These are phyloP conservation scores for Auriscalpium microsporum DNA, from an alignment of 768 basidiomycete genomes.

Conservation along the genomic window DNA sequence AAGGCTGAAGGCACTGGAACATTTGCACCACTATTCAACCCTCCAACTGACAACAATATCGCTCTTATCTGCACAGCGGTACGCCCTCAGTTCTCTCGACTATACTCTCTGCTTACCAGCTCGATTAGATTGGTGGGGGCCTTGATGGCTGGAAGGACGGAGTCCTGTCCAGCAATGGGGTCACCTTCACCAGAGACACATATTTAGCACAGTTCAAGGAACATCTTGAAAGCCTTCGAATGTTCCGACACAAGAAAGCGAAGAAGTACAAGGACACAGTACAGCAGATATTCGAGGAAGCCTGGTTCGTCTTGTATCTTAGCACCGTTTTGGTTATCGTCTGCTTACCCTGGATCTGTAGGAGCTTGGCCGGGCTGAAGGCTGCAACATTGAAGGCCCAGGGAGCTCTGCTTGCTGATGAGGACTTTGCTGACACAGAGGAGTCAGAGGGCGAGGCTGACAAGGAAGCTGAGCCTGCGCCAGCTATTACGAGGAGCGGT, in stretches of 20 bases:
- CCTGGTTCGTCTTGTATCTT: neutral
- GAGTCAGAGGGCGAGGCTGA: no score
- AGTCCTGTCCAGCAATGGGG: neutral
- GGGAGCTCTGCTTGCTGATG: neutral
- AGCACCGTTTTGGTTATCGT: neutral
- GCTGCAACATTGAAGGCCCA: neutral
- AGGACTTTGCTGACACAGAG: neutral
- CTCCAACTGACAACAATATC: neutral
- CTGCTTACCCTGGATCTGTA: neutral
- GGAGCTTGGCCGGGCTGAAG: neutral
- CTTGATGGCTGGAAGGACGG: neutral
- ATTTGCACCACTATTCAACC: neutral
- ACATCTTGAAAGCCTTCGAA: neutral
- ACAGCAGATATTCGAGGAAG: neutral
- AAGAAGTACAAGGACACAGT: neutral
- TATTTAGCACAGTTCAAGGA: neutral
- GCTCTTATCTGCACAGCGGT: neutral
- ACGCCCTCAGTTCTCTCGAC: neutral
- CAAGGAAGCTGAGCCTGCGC: no score
- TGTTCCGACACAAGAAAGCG: neutral
- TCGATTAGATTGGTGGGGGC: neutral
- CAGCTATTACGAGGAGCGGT: no score
- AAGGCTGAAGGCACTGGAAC: neutral
- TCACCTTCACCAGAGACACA: neutral
- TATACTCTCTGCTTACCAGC: no score